Base-by-base conservation (phyloP, 345 rosid genomes). In the Pistacia integerrima region DNA sequence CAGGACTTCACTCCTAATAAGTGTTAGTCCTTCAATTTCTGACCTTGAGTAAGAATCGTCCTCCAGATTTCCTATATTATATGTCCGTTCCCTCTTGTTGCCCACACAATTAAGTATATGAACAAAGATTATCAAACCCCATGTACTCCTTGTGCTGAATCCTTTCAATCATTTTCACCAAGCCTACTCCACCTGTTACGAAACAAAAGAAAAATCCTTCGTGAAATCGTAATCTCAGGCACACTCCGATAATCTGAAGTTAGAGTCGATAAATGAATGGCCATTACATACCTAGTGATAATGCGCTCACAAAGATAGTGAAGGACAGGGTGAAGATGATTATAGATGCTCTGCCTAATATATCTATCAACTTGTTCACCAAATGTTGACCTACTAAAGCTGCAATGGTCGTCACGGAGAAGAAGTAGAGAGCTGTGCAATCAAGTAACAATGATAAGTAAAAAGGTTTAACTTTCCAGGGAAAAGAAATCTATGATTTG, bases 71-170 rank as follows among this genome's bases (percentile, higher is more conserved):
- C 30, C 1, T 28, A 28, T 28, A n/a, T 28, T 28, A 28, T 28
- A 28, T 28, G 7, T 41, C 8, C 0, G n/a, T n/a, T n/a, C n/a
- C n/a, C n/a, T n/a, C n/a, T n/a, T n/a, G 5, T 14, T 54, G 17
- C 17, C 57, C 57, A 5, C 46, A 33, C 0, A 63, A 63, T 8
- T 41, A 36, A 56, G 33, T 16, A 2, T 73, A 70, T 8, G 78
- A 57, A 69, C 87, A 85, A 57, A 85, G 17, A 78, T 77, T 25
- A 36, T 82, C 87, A 30, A 85, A 85, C 69, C 87, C 87, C 87
- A 85, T 79, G 58, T 85, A 85, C 64, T 64, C 72, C 4, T 85
- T 58, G 5, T 79, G 72, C 77, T 82, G 63, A 71, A 85, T 79
- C 28, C 70, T 60, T n/a, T 49, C 17, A n/a, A 82, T 68, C 83